Evolutionary conservation across 345 rosid genomes (phyloP).

Genomic region (Dipteronia sinensis): DNA sequence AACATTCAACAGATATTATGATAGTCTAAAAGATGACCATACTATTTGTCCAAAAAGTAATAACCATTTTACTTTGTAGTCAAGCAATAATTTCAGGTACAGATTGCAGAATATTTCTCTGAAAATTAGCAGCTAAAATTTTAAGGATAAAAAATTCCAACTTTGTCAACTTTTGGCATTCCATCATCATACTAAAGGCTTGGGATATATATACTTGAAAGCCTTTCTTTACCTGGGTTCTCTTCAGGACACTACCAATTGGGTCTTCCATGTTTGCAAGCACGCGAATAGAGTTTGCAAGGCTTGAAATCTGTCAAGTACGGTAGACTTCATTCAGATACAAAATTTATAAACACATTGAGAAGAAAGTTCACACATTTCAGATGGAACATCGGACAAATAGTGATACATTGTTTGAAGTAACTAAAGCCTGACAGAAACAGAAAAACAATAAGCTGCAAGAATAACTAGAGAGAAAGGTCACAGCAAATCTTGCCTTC

Average conservation of each 20-base stretch:
- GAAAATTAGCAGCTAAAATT: not conserved
- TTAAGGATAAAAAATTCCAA: not conserved
- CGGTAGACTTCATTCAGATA: conserved; percentile 19
- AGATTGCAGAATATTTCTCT: not conserved
- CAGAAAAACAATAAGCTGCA: conserved; percentile 8
- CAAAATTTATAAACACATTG: not conserved
- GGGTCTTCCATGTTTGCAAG: conserved; percentile 98
- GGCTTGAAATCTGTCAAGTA: conserved; percentile 65
- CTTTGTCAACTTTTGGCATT: not conserved
- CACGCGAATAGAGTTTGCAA: conserved; percentile 72
- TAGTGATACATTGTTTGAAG: not conserved
- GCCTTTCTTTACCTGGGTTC: conserved; percentile 70
- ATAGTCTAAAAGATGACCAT: not conserved
- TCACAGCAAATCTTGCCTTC: conserved; percentile 53
- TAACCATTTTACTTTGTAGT: not conserved
- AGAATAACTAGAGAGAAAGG: conserved; percentile 8
- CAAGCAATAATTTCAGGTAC: not conserved
- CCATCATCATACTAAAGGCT: not conserved
- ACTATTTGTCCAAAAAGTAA: not conserved
- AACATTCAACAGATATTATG: not conserved
- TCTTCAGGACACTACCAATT: conserved; percentile 77
- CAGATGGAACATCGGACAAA: not conserved
- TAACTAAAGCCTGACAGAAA: conserved; percentile 1
- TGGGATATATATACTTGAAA: not conserved
- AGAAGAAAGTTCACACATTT: not conserved